These are phyloP conservation scores for Cardamine occulta DNA, from an alignment of 345 rosid genomes.

Conservation along the genomic window DNA sequence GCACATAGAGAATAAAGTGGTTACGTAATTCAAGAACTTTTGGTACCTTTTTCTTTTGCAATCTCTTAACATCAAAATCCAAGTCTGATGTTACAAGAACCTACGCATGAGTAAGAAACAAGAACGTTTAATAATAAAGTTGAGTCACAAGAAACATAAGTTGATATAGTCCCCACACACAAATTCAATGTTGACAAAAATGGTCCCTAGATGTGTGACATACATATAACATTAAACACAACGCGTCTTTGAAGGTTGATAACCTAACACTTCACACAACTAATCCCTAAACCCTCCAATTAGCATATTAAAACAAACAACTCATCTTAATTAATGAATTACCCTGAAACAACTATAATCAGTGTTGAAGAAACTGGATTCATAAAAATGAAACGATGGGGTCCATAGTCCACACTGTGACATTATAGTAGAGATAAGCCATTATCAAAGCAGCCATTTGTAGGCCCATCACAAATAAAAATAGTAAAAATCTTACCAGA, in stretches of 20 bases:
- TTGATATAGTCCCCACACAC: slow-evolving; percentile 20
- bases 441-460: neutral
- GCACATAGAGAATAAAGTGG: too few relatives aligned
- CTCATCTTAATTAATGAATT: neutral
- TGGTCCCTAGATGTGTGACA: slow-evolving; percentile 4
- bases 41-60: slow-evolving; percentile 65
- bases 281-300: neutral
- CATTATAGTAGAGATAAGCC: slow-evolving; percentile 5
- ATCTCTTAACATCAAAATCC: slow-evolving; percentile 46
- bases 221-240: neutral
- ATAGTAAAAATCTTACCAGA: slow-evolving; percentile 6
- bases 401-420: slow-evolving; percentile 26
- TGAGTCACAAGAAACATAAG: slow-evolving; percentile 35
- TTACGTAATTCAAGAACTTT: neutral
- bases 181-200: slow-evolving; percentile 15
- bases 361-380: too few relatives aligned
- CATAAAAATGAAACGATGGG: slow-evolving; percentile 18
- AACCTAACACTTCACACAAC: slow-evolving; percentile 26
- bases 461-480: slow-evolving; percentile 26
- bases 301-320: neutral
- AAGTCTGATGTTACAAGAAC: slow-evolving; percentile 48
- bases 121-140: neutral
- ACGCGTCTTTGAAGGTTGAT: slow-evolving; percentile 28
- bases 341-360: too few relatives aligned
- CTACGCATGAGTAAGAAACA: slow-evolving; percentile 43